phyloP scores from a whole-genome alignment of 2,329 filamentous ascomycete species.

The Fusarium robinianum region DNA sequence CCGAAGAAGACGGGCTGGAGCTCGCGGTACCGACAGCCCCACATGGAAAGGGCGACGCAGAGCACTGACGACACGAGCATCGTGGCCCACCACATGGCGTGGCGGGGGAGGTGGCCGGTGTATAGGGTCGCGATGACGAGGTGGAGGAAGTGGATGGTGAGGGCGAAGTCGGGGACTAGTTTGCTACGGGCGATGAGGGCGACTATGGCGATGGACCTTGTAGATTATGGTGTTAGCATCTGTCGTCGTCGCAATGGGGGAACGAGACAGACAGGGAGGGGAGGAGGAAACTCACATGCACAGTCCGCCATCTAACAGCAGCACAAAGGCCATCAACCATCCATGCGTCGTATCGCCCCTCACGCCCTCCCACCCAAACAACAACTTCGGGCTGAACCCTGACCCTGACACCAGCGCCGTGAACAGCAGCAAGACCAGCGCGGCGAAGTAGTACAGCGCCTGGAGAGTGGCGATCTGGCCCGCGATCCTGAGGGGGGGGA shows the following conservation, averaged over 20 bases:
- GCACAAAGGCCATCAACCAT: conserved; percentile 63
- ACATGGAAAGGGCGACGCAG: conserved; percentile 71
- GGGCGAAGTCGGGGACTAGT: conserved; percentile 90
- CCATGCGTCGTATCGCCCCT: conserved; percentile 66
- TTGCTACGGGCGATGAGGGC: conserved; percentile 86
- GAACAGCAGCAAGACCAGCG: conserved; percentile 60
- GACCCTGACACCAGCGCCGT: conserved; percentile 62
- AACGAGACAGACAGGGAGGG: conserved; percentile 6
- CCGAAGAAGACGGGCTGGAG: conserved; percentile 87
- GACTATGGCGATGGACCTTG: conserved; percentile 84
- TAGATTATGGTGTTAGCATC: neutral
- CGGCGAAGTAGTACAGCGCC: conserved; percentile 57
- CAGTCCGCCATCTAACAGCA: conserved; percentile 60
- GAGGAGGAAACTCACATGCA: conserved; percentile 49
- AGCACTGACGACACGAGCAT: conserved; percentile 54
- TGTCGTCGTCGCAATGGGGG: neutral
- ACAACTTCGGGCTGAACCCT: conserved; percentile 56
- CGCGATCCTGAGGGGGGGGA: conserved; percentile 64
- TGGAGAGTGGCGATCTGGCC: conserved; percentile 63
- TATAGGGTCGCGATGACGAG: conserved; percentile 79
- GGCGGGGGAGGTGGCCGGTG: conserved; percentile 73
- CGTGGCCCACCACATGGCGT: conserved; percentile 83
- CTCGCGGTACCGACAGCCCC: conserved; percentile 91
- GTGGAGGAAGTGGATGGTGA: conserved; percentile 86
- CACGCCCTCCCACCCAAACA: conserved; percentile 63